phyloP scores from a whole-genome alignment of 805 yeast genomes.

The Candida khao-thaluensis region DNA sequence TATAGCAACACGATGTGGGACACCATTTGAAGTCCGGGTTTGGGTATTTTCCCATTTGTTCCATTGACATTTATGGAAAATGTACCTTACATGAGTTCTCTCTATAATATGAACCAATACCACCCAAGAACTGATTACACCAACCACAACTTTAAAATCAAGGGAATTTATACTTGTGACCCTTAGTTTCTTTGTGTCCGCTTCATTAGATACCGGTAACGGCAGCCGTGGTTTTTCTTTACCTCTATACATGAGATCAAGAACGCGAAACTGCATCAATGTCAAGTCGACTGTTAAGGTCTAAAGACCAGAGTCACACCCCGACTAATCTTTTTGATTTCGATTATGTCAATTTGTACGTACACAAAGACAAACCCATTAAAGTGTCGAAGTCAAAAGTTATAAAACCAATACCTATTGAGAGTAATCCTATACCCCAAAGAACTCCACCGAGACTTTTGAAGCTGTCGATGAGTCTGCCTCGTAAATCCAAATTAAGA shows the following conservation, averaged over 20 bases:
- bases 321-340: constrained; percentile 30
- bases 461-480: constrained; percentile 14
- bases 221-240: constrained; percentile 15
- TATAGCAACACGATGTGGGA: constrained; percentile 49
- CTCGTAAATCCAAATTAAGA: constrained; percentile 10
- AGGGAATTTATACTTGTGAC: not conserved
- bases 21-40: constrained; percentile 23
- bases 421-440: not conserved
- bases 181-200: not conserved
- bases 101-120: constrained; percentile 31
- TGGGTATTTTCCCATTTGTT: constrained; percentile 58
- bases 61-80: constrained; percentile 50
- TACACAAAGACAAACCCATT: constrained; percentile 20
- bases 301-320: constrained; percentile 20
- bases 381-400: constrained; percentile 4
- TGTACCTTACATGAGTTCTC: constrained; percentile 25
- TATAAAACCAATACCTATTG: not conserved
- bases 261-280: not conserved
- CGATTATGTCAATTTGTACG: constrained; percentile 27
- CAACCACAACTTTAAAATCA: constrained; percentile 2
- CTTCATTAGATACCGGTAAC: constrained; percentile 8
- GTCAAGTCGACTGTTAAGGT: constrained; percentile 24
- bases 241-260: constrained; percentile 17
- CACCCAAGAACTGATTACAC: constrained; percentile 24
- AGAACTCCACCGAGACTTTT: constrained; percentile 10